Percentiles rank a stretch among this genome's conserved stretches.
These are phyloP conservation scores for Fraxinus pennsylvanica DNA, from an alignment of 257 asterid genomes.

Conservation along the genomic window DNA sequence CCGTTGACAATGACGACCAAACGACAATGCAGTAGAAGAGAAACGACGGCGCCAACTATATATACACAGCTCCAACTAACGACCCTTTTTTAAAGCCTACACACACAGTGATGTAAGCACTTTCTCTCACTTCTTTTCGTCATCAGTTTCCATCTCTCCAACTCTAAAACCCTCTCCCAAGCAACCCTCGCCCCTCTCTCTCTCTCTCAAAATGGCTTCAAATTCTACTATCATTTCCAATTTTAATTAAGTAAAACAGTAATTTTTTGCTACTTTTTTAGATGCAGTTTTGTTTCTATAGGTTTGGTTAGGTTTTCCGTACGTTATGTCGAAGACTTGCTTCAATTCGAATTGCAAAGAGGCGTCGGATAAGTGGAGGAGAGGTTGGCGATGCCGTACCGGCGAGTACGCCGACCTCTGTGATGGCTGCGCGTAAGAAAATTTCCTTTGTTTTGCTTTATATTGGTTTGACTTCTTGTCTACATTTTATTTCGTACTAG, in stretches of 20 bases:
- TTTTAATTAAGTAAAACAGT: conserved; percentile 18
- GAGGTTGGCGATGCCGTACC: conserved; percentile 97
- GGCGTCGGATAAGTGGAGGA: conserved; percentile 49
- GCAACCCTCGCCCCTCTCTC: conserved; percentile 18
- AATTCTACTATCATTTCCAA: conserved; percentile 21
- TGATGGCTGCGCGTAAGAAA: conserved; percentile 92
- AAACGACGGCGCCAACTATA: conserved; percentile 22
- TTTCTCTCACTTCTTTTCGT: conserved; percentile 25
- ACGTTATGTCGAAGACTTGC: conserved; percentile 52
- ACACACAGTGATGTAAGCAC: conserved; percentile 6
- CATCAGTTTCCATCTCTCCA: conserved; percentile 23
- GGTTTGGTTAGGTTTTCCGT: conserved; percentile 32
- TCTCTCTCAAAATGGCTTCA: conserved; percentile 23
- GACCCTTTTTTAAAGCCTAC: conserved; percentile 16
- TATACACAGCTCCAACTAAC: conserved; percentile 10
- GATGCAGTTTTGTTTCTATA: neutral
- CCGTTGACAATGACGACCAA: neutral
- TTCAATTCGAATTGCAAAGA: conserved; percentile 80
- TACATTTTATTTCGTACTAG: neutral
- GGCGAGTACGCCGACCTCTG: conserved; percentile 95
- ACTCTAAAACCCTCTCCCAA: conserved; percentile 11
- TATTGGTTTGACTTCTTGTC: neutral
- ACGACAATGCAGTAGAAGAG: neutral
- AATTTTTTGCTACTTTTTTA: conserved; percentile 4
- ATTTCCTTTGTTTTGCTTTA: neutral